Evolutionary conservation across 108 stramenopile species (phyloP), one percentile per base, ranked within the genome.

Genomic region (Schizochytrium sp.): DNA sequence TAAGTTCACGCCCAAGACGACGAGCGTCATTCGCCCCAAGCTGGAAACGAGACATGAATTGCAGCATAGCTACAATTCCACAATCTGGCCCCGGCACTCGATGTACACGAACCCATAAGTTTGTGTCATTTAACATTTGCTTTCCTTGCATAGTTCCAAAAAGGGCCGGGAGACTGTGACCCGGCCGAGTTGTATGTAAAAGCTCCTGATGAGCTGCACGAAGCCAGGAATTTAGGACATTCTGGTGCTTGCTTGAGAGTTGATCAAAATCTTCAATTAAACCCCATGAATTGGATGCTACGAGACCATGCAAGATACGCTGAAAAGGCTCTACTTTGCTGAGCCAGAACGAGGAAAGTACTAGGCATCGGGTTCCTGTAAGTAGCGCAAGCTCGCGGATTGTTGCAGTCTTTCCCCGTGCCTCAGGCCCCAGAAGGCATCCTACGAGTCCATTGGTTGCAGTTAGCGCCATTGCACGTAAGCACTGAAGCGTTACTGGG

Each of bases 331-430:
- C 40, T 1, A 38, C 64, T 44, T 69, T 38, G 12, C 12, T 44
- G 19, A 69, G 42, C 19, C 8, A 44, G 64, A 15, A 7, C 15
- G 64, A 2, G 5, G 64, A 69, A 38, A 69, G 10, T 5, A 38
- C 2, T 5, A 69, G 8, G 64, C 64, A 69, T 15, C 64, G 64
- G 10, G 64, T 69, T 7, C 64, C 64, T 1, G 64, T 69, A 38
- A 83, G 47, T 10, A 55, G 45, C 8, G 50, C 76, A 40, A 83
- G 47, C 53, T 83, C 76, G n/a, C 50, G 50, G 28, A 83, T 83
- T 47, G 50, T 55, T 10, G 76, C 5, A 5, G 76, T 3, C 76
- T 83, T 83, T 17, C 76, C 76, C 0, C 8, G 10, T 46, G 50
- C 47, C 2, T 17, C 5, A 5, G 45, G 45, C 15, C 76, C 76